phyloP scores from a whole-genome alignment of 2,329 filamentous ascomycete genomes.

The Elsinoe perseae region DNA sequence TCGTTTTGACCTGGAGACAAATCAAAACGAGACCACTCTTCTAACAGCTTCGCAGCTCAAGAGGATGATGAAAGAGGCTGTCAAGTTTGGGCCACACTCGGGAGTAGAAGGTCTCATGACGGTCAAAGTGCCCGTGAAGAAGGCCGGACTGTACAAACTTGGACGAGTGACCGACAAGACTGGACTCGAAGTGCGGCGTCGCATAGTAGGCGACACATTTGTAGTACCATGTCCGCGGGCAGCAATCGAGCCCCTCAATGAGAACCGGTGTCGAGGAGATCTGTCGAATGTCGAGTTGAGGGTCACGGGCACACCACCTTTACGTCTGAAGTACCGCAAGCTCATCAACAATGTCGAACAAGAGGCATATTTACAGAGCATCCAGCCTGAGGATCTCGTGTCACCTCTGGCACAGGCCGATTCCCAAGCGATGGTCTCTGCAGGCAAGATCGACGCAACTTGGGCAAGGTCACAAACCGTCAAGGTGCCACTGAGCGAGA shows the following conservation, averaged over 20 bases:
- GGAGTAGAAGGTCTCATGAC: constrained; percentile 30
- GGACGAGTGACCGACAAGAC: constrained; percentile 84
- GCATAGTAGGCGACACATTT: constrained; percentile 68
- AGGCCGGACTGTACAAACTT: constrained; percentile 79
- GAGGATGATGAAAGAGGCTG: constrained; percentile 61
- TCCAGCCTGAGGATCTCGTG: constrained; percentile 78
- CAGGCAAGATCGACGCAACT: constrained; percentile 57
- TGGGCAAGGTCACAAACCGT: constrained; percentile 76
- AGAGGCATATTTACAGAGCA: constrained; percentile 83
- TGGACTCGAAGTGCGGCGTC: constrained; percentile 60
- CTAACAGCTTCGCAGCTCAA: constrained; percentile 68
- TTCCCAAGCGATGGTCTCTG: constrained; percentile 51
- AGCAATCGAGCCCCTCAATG: constrained; percentile 56
- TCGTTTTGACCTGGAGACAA: constrained; percentile 75
- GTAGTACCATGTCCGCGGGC: constrained; percentile 82
- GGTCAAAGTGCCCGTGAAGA: constrained; percentile 69
- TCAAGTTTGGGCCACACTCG: constrained; percentile 51
- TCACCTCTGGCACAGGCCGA: constrained; percentile 64
- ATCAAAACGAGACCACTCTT: constrained; percentile 69
- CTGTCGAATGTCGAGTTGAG: constrained; percentile 77
- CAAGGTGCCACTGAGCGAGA: constrained; percentile 80
- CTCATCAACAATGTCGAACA: constrained; percentile 75
- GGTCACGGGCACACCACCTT: constrained; percentile 78
- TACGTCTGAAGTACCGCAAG: constrained; percentile 88
- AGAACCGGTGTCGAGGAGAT: constrained; percentile 74